Evolutionary conservation across 345 rosid species (phyloP), one percentile per base, ranked within the genome.

Genomic region (Hibiscus mutabilis): DNA sequence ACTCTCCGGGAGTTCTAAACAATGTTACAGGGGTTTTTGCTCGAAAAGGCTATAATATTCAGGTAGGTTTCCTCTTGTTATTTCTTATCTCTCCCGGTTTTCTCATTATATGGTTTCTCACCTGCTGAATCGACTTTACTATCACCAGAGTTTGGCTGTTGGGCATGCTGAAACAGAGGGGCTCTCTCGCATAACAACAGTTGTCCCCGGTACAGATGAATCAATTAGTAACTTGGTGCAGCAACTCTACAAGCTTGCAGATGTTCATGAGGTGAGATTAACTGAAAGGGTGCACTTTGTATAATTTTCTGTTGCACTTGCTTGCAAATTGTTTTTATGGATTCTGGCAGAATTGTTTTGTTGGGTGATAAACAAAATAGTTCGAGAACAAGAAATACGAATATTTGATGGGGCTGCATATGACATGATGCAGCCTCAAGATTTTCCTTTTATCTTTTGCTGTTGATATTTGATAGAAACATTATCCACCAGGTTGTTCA

Each of bases 31-130:
- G 94, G 51, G 90, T 89, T 80, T 83, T 91, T 73, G 78, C 97
- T 73, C 82, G 90, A 75, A 84, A 90, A 78, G 91, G 93, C 53
- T 90, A 90, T 51, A 88, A 83, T 76, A 82, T 91, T 76, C 93
- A 91, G 90, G 94, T 83, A 66, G 31, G 18, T 46, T 62, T 60
- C 2, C 40, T 47, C 4, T 49, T 15, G 2, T 70, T 25, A 37
- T 8, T 47, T 63, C 5, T 73, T 13, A 25, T 74, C 29, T 75
- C 44, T 68, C n/a, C 49, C n/a, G 22, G 27, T 73, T 11, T 60
- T 9, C n/a, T 31, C 46, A 42, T 22, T 15, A 3, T 11, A 33
- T 16, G 13, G 40, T 69, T 29, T 31, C 73, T 73, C 27, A 60
- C 69, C 29, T 63, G 57, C 68, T 56, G 31, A 18, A 68, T 68